Evolutionary conservation across 2,329 filamentous ascomycete genomes (phyloP).

Genomic region (Boeremia lycopersici): DNA sequence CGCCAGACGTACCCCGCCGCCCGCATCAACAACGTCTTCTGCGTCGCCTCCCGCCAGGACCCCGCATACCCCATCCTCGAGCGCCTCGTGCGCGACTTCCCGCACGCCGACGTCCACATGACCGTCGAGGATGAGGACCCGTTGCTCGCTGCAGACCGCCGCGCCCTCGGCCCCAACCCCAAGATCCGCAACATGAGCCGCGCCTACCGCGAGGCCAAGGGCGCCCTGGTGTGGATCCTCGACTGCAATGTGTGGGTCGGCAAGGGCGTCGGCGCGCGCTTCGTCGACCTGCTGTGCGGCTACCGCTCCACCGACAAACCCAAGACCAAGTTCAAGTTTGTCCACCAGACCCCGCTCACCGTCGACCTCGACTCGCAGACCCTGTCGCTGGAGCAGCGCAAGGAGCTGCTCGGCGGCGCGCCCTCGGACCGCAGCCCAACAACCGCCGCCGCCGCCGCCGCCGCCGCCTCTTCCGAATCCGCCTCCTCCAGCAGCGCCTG

Average conservation of each 20-base stretch:
- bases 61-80: slow-evolving; percentile 77
- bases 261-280: slow-evolving; percentile 77
- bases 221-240: slow-evolving; percentile 90
- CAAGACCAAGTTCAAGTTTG: slow-evolving; percentile 74
- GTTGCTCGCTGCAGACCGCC: slow-evolving; percentile 62
- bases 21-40: slow-evolving; percentile 81
- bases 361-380: slow-evolving; percentile 65
- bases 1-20: slow-evolving; percentile 78
- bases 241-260: slow-evolving; percentile 97
- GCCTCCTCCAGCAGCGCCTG: slow-evolving; percentile 31
- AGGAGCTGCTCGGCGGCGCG: slow-evolving; percentile 37
- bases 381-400: slow-evolving; percentile 37
- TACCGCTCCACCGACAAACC: slow-evolving; percentile 53
- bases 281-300: slow-evolving; percentile 87
- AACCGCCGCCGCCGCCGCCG: slow-evolving; percentile 29
- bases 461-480: slow-evolving; percentile 37
- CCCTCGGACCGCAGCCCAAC: slow-evolving; percentile 20
- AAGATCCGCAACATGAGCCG: slow-evolving; percentile 97
- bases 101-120: slow-evolving; percentile 71
- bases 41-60: slow-evolving; percentile 75
- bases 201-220: slow-evolving; percentile 83
- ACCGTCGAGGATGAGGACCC: slow-evolving; percentile 84
- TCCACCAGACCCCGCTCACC: slow-evolving; percentile 89
- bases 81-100: slow-evolving; percentile 74
- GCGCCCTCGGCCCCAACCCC: slow-evolving; percentile 85